Base-by-base conservation (phyloP, 2,329 filamentous ascomycete species). In the Pseudogymnoascus sp. region DNA sequence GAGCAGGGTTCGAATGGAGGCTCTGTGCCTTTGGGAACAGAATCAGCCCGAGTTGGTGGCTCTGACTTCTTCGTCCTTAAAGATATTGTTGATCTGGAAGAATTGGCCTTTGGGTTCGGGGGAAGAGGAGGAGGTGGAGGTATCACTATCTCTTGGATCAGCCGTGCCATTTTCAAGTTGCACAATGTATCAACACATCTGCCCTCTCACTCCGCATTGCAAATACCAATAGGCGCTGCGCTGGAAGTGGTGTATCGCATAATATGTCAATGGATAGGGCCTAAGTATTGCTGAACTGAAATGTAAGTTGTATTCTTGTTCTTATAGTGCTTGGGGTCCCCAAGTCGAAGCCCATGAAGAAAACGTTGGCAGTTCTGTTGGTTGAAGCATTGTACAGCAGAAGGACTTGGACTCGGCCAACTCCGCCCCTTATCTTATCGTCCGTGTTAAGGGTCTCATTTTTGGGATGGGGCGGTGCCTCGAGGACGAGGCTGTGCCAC, bases 1-100 rank as follows among this genome's bases (percentile, higher is more conserved):
- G 68, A 52, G 35, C 63, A 68, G 23, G 63, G 66, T 48, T 63
- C 60, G 56, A 69, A 70, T 8, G 26, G 45, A 4, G 15, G 10
- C 45, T 52, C 26, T 3, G 9, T 15, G 15, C n/a, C 9, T 33
- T 12, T 33, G 5, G n/a, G 26, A 5, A 5, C 9, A 5, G 5
- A 8, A 8, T 7, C n/a, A 12, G 5, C 3, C 15, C 15, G 26
- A 3, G 45, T 52, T 15, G 15, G 2, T 5, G 26, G 10, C 13
- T 52, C 26, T 33, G 8, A 13, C n/a, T 30, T 52, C 26, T 52
- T 18, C 23, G 45, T 33, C 15, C 45, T 52, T 52, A 52, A n/a
- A 4, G 45, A 52, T 52, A 52, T 33, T 19, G n/a, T 13, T 52
- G 26, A 30, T 30, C 45, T 52, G n/a, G 15, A 30, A 30, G n/a